These are phyloP conservation scores for Annulohypoxylon maeteangense DNA, from an alignment of 495 filamentous ascomycete genomes.

Conservation along the genomic window DNA sequence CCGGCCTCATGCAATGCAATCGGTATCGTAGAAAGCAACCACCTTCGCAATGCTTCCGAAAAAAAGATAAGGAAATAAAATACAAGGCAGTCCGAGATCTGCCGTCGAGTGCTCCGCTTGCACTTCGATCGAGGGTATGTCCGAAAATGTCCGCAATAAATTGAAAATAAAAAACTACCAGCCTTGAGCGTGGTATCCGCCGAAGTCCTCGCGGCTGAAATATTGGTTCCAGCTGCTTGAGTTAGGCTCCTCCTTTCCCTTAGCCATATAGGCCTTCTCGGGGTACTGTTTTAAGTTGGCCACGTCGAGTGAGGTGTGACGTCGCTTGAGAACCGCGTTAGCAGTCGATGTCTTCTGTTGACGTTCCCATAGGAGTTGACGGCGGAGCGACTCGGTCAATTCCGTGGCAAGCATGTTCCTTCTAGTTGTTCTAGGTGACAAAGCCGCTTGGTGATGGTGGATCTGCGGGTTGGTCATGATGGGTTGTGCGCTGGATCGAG, in stretches of 20 bases:
- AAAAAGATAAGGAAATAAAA: slow-evolving; percentile 47
- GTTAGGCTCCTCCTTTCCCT: slow-evolving; percentile 54
- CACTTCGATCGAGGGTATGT: slow-evolving; percentile 44
- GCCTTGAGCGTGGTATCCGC: slow-evolving; percentile 64
- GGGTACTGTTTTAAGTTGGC: slow-evolving; percentile 85
- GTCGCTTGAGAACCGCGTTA: slow-evolving; percentile 86
- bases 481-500: slow-evolving; percentile 77
- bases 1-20: slow-evolving; percentile 57
- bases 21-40: slow-evolving; percentile 53
- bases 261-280: slow-evolving; percentile 61
- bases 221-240: slow-evolving; percentile 64
- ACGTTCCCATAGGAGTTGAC: slow-evolving; percentile 61
- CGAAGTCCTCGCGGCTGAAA: slow-evolving; percentile 57
- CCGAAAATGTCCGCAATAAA: slow-evolving; percentile 24
- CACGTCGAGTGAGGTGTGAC: slow-evolving; percentile 91
- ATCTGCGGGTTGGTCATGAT: slow-evolving; percentile 80
- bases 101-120: slow-evolving; percentile 45
- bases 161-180: slow-evolving; percentile 54
- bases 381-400: slow-evolving; percentile 66
- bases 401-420: slow-evolving; percentile 97
- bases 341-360: slow-evolving; percentile 82
- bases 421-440: slow-evolving; percentile 91
- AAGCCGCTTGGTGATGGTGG: slow-evolving; percentile 70
- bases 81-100: slow-evolving; percentile 55
- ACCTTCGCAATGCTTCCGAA: slow-evolving; percentile 51